Base-by-base conservation (phyloP, 2,329 filamentous ascomycete species). In the Pezizomycotina sp. region DNA sequence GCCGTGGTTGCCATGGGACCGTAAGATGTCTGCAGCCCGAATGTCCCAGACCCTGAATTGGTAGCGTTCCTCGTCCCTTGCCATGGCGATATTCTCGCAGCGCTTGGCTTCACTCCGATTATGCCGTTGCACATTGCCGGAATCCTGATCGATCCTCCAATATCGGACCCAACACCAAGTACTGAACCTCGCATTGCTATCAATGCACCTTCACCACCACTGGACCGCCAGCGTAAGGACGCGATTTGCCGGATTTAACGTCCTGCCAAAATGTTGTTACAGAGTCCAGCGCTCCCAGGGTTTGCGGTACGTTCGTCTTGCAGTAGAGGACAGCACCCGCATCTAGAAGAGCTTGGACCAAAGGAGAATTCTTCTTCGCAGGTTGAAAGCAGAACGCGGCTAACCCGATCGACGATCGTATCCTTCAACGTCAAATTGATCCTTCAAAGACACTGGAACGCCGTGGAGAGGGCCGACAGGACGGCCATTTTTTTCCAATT, bases 221-320 rank as follows among this genome's bases (percentile, higher is more conserved):
- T 71, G 65, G 70, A 2, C 77, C 76, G 4, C 76, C 76, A 0
- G 70, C 63, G 68, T 71, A 20, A 74, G 59, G 13, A 62, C 57
- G 1, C 68, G 62, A 41, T 76, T 77, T 38, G 65, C 59, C 0
- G 76, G 74, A 49, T 77, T 78, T 3, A 76, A 56, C 0, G 69
- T 21, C 68, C 62, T 1, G 72, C 73, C 38, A 71, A 71, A 13
- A 76, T 50, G 48, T 74, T 65, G 52, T 73, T 76, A 67, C 62
- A 4, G 62, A 65, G 50, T 77, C 72, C 25, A 70, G 53, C 5
- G 62, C 60, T 47, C 60, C 59, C 38, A 71, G 54, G 0, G 66
- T 67, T 43, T 71, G 67, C 1, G 75, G 74, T 2, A 79, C 60
- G 47, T 77, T 78, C 1, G 75, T 79, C 55, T 79, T 79, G 46